Base-by-base conservation (phyloP, 176 grass and related monocot species). In the Miscanthus lutarioriparius region DNA sequence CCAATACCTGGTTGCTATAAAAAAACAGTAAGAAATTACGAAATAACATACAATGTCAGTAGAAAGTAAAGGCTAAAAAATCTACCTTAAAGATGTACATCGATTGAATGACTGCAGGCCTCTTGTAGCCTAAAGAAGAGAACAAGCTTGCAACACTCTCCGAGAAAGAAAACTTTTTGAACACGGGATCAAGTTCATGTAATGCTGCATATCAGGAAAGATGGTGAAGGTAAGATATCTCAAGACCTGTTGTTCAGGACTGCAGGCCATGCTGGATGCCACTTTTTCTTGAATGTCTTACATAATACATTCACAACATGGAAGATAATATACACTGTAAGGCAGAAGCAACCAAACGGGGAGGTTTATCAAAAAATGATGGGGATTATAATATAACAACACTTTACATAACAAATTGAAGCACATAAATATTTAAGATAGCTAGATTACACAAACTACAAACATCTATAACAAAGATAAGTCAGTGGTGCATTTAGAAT, bases 21-120 rank as follows among this genome's bases (percentile, higher is more conserved):
- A 41, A 41, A 63, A 20, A 9, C 11, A 67, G 58, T 54, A 89
- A 72, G n/a, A 44, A 74, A 58, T 64, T 15, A 71, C 20, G 6
- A 59, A 38, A 17, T 47, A 49, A 16, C 14, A 83, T 69, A 83
- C 4, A 30, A 83, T 30, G 9, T 56, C 12, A 49, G 51, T 36
- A 82, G 62, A 68, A 88, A 74, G 28, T 59, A 83, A n/a, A 14
- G 12, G 20, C 16, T 75, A 63, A 13, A 44, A 56, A 17, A 81
- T 72, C 11, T 89, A 95, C 96, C 96, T 98, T 98, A 92, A 98
- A 98, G 33, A 95, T 98, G 85, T 98, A 98, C 96, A 95, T 98
- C 23, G 93, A 98, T 82, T 98, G 96, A 75, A 95, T 89, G 73
- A 98, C 89, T 22, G 87, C 87, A 72, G 93, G 93, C 70, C 89